phyloP scores from a whole-genome alignment of 31 red algal genomes.

The Endocladia muricata region DNA sequence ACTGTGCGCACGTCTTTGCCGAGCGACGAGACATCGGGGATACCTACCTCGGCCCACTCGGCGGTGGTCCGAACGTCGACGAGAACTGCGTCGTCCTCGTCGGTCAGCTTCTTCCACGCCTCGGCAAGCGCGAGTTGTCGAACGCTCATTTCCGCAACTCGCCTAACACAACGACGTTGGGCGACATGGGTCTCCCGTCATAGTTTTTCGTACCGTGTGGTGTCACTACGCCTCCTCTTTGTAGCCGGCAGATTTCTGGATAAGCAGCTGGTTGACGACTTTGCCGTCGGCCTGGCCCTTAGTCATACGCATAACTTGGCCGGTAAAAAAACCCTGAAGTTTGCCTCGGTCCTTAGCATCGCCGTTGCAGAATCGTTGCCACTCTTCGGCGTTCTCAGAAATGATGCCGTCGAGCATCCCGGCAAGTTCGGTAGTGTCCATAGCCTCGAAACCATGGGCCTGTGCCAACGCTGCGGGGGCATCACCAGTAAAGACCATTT shows the following conservation, averaged over 20 bases:
- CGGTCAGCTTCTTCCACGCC: not conserved
- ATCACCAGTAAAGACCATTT: not conserved
- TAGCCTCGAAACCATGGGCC: not conserved
- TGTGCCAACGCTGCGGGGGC: not conserved
- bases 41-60: not conserved
- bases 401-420: constrained; percentile 12
- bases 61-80: not conserved
- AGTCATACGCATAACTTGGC: constrained; percentile 23
- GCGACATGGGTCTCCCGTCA: too few species aligned
- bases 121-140: too few species aligned
- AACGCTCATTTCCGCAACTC: too few species aligned
- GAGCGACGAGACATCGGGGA: not conserved
- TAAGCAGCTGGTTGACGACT: constrained; percentile 14
- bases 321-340: constrained; percentile 11
- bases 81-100: not conserved
- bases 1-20: not conserved
- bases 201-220: too few species aligned
- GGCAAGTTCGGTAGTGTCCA: not conserved
- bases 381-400: not conserved
- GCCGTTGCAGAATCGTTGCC: not conserved
- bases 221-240: too few species aligned
- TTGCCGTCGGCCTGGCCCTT: constrained; percentile 14
- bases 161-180: too few species aligned
- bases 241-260: constrained; percentile 19
- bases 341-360: too few species aligned